Conservation (phyloP, 2,329 filamentous ascomycete genomes). For the Calcarisporium arbuscula region DNA sequence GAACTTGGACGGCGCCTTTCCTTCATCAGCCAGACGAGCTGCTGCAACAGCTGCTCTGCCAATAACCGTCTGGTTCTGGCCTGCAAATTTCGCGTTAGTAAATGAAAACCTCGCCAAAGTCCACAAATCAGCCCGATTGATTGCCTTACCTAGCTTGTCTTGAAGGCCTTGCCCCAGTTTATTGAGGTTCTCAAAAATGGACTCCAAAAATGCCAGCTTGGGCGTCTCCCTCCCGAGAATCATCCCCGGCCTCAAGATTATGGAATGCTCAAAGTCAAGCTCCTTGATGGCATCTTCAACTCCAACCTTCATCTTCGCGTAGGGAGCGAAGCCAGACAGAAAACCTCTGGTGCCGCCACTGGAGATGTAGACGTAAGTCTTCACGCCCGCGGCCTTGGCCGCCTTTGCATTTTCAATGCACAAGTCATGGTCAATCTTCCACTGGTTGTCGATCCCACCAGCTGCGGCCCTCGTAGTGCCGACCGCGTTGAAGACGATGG, state of each 20-base stretch:
- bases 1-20: conserved; percentile 51
- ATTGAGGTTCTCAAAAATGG: conserved; percentile 50
- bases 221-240: conserved; percentile 60
- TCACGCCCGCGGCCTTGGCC: conserved; percentile 65
- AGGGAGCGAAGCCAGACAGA: conserved; percentile 36
- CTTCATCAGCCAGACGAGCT: conserved; percentile 49
- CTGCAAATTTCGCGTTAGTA: too few relatives aligned
- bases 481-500: conserved; percentile 68
- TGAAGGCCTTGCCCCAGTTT: conserved; percentile 47
- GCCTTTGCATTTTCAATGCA: conserved; percentile 73
- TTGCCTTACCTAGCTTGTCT: conserved; percentile 61
- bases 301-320: conserved; percentile 74
- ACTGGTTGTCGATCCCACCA: conserved; percentile 71
- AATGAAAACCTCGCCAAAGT: too few relatives aligned
- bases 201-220: conserved; percentile 45
- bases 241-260: conserved; percentile 68
- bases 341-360: conserved; percentile 41
- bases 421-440: conserved; percentile 82
- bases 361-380: conserved; percentile 73
- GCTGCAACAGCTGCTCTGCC: conserved; percentile 60
- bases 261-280: conserved; percentile 68
- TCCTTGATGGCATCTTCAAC: conserved; percentile 71
- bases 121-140: too few relatives aligned
- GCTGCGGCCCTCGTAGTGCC: conserved; percentile 73
- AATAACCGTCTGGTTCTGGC: conserved; percentile 72